Conservation (phyloP, 805 yeast genomes). For the Jamesozyma rosinii region DNA sequence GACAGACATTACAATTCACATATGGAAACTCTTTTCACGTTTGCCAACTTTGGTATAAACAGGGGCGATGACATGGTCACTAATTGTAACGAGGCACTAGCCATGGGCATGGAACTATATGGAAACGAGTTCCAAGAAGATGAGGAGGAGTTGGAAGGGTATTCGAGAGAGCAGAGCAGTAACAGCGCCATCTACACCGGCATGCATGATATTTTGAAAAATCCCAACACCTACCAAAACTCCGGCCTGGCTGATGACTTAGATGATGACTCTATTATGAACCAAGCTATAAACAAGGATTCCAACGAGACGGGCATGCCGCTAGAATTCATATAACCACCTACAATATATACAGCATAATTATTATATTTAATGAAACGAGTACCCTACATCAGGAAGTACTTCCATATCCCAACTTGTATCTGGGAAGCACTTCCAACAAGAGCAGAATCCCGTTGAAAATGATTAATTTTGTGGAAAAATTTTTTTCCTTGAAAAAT, state of each 20-base stretch:
- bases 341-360: background rate
- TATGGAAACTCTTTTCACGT: conserved; percentile 32
- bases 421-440: background rate
- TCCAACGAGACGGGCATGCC: conserved; percentile 22
- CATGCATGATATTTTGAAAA: conserved; percentile 13
- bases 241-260: conserved; percentile 25
- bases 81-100: conserved; percentile 32
- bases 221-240: conserved; percentile 12
- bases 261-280: conserved; percentile 11
- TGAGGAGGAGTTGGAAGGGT: background rate
- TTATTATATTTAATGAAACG: background rate
- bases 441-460: background rate
- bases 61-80: conserved; percentile 34
- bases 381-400: too few relatives aligned
- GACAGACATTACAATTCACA: conserved; percentile 31
- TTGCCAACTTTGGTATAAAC: conserved; percentile 33
- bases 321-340: conserved; percentile 11
- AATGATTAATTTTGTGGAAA: background rate
- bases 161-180: background rate
- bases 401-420: background rate
- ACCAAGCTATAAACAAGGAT: conserved; percentile 6
- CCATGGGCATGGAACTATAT: conserved; percentile 29
- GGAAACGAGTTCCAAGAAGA: conserved; percentile 4
- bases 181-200: conserved; percentile 11
- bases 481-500: background rate